Base-by-base conservation (phyloP, 2,329 filamentous ascomycete genomes). In the Colletotrichum acutatum region DNA sequence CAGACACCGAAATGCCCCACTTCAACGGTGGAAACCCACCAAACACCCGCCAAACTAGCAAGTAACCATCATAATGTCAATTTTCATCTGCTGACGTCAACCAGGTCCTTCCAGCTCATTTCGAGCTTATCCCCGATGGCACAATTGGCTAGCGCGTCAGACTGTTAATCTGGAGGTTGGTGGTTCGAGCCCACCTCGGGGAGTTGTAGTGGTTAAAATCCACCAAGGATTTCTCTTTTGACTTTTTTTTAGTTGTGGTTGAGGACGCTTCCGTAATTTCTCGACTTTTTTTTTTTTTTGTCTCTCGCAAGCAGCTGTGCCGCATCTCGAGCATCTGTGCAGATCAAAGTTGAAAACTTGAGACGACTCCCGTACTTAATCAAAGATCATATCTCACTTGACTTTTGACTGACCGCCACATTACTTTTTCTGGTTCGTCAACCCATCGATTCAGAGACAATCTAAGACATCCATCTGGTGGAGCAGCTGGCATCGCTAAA, bases 161-260 rank as follows among this genome's bases (percentile, higher is more conserved):
- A 73, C 71, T 73, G 71, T 73, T 73, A 73, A 73, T 73, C 71
- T 73, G 71, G 71, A 73, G 71, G 71, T 73, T 73, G 71, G 71
- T 73, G 71, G 71, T 73, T 73, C 71, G 71, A 73, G 71, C 71
- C 66, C 71, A 73, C 66, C 71, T 72, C 70, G 70, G 70, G 70
- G 70, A 72, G 70, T 37, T 7, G 1, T 8, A 69, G 59, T 66
- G 66, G 66, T 71, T 73, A 11, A 24, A 73, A 26, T 2, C 71
- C 66, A 58, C 32, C 19, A 37, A 2, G 26, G 59, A 6, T 0
- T 2, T 26, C 1, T 8, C 32, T 70, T 65, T 64, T 49, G 12
- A 1, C 0, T 26, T 32, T n/a, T 58, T 22, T 32, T 24, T n/a
- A n/a, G 4, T 9, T 28, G 53, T 26, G 26, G 16, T 8, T 19